Percentiles rank a stretch among this genome's conserved stretches.
Evolutionary conservation across 306 rosid genomes (phyloP).

Genomic region (Rosa multiflora): DNA sequence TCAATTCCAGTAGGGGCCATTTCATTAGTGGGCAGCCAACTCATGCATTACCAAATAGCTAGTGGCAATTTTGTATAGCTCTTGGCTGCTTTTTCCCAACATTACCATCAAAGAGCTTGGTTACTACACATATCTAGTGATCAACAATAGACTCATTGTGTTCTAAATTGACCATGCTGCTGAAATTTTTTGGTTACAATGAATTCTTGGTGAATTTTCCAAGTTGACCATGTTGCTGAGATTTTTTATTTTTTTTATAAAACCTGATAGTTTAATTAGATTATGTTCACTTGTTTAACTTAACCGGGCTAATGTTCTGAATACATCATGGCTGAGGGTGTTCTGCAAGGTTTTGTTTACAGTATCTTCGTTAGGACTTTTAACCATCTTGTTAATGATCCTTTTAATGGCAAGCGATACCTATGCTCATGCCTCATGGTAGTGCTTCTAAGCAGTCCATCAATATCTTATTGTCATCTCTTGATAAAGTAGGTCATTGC

Average conservation of each 20-base stretch:
- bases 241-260: too few species aligned
- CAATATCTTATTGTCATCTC: background rate
- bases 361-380: background rate
- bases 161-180: too few species aligned
- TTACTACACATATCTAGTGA: too few species aligned
- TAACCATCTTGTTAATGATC: background rate
- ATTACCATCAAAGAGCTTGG: too few species aligned
- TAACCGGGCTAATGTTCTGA: background rate
- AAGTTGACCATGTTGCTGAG: too few species aligned
- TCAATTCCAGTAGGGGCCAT: constrained; percentile 40
- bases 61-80: constrained; percentile 50
- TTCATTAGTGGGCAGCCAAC: constrained; percentile 54
- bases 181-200: too few species aligned
- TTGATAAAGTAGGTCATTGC: background rate
- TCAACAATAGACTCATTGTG: too few species aligned
- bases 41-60: constrained; percentile 35
- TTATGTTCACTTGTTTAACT: background rate
- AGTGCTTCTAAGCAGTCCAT: background rate
- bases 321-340: background rate
- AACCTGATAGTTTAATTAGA: too few species aligned
- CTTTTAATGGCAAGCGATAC: background rate
- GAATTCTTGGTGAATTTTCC: too few species aligned
- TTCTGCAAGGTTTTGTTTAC: background rate
- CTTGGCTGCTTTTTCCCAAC: constrained; percentile 25
- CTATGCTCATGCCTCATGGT: background rate